A percentile compares a stretch with the other conserved stretches of the same genome.
phyloP scores from a whole-genome alignment of 345 rosid species.

The Citrus trifoliata region DNA sequence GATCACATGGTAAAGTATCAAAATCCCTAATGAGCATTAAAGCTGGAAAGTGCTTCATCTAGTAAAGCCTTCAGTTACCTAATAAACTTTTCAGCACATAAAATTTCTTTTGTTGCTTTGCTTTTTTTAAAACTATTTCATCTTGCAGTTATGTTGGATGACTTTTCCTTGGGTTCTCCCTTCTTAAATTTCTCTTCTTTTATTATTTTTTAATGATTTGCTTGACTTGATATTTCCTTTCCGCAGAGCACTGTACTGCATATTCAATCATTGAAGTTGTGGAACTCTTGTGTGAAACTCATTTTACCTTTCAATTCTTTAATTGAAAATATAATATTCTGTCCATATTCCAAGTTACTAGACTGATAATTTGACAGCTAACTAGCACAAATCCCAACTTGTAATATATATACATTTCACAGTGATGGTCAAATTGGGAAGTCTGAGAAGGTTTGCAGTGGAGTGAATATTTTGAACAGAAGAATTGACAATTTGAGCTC shows the following conservation, averaged over 20 bases:
- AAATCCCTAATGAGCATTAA: neutral
- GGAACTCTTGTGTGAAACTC: neutral
- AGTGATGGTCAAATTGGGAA: neutral
- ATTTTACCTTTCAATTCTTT: neutral
- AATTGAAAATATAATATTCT: neutral
- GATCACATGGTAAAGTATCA: conserved; percentile 76
- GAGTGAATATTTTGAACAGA: neutral
- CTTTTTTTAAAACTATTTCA: too few species aligned
- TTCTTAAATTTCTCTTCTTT: too few species aligned
- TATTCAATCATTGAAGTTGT: neutral
- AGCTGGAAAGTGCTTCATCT: neutral
- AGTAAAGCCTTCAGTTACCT: neutral
- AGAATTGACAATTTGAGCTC: neutral
- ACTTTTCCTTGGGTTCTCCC: too few species aligned
- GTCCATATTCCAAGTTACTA: neutral
- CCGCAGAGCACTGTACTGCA: neutral
- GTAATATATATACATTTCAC: too few species aligned
- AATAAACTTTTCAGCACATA: too few species aligned
- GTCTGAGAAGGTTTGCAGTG: neutral
- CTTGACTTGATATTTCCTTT: neutral
- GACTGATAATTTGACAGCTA: too few species aligned
- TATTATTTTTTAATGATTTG: neutral
- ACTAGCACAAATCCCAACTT: too few species aligned
- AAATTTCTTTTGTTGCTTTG: too few species aligned
- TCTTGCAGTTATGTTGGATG: too few species aligned